phyloP scores from a whole-genome alignment of 257 asterid genomes.

The Capsicum baccatum region DNA sequence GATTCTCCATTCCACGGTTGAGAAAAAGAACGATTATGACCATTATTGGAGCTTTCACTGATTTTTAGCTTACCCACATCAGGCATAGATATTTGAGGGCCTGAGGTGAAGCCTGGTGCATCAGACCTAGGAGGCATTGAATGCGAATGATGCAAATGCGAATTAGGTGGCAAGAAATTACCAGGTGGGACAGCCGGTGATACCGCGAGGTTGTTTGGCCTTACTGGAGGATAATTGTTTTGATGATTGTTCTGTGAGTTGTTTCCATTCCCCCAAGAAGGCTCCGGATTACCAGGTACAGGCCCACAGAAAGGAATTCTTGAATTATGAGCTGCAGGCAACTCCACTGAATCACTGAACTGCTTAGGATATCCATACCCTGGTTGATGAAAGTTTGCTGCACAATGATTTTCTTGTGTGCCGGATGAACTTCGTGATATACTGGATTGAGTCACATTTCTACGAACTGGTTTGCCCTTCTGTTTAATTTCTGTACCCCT shows the following conservation, averaged over 20 bases:
- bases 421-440: constrained; percentile 64
- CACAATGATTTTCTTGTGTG: constrained; percentile 60
- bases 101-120: constrained; percentile 41
- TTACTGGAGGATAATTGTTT: constrained; percentile 55
- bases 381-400: constrained; percentile 51
- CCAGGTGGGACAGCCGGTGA: constrained; percentile 49
- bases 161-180: constrained; percentile 41
- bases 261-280: constrained; percentile 49
- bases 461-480: constrained; percentile 67
- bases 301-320: constrained; percentile 51
- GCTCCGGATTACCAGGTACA: constrained; percentile 47
- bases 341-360: constrained; percentile 60
- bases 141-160: constrained; percentile 34
- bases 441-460: constrained; percentile 56
- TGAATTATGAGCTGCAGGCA: constrained; percentile 49
- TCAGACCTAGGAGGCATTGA: constrained; percentile 41
- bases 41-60: constrained; percentile 42
- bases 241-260: constrained; percentile 59
- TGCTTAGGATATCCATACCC: constrained; percentile 63
- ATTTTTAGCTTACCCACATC: constrained; percentile 45
- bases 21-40: constrained; percentile 39
- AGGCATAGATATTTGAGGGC: constrained; percentile 40
- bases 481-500: constrained; percentile 70
- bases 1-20: constrained; percentile 51
- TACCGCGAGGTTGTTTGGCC: constrained; percentile 50